Evolutionary conservation across 371 early-diverging fungal species (phyloP), one percentile per base, ranked within the genome.

Genomic region (Blakeslea trispora): DNA sequence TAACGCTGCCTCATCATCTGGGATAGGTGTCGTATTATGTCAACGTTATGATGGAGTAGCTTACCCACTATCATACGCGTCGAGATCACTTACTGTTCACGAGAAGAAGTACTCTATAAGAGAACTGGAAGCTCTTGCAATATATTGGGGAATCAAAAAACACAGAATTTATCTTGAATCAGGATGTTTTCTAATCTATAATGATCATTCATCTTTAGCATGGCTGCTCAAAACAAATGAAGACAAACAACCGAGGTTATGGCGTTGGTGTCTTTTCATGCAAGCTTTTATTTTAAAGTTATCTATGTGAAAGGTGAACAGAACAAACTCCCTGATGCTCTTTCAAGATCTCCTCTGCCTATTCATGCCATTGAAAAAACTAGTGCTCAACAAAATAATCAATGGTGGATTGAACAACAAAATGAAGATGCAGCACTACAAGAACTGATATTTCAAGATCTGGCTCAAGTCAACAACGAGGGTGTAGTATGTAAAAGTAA

Each of bases 161-260:
- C 49, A 53, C 24, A 15, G 47, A 39, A 31, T 17, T 5, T 60
- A 35, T 18, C 23, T 60, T 9, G 31, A 53, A 11, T 35, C 35
- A 18, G 54, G 42, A 4, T 17, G 2, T 13, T 53, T 60, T n/a
- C 19, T 21, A 5, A 40, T 59, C 18, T 43, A 35, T 34, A 53
- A 53, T 2, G 60, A 60, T 23, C 54, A 60, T 35, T n/a, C 43
- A 1, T 34, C 43, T 5, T 31, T 54, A 15, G 46, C 45, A 45
- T 34, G 45, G 46, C 14, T 54, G 1, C 13, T 45, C 7, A 54
- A 54, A 15, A 46, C 23, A 5, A 54, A 54, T n/a, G n/a, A 54
- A 37, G 55, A 54, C 4, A 31, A 21, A n/a, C n/a, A n/a, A n/a
- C n/a, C n/a, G n/a, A n/a, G n/a, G n/a, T n/a, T n/a, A n/a, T n/a